Evolutionary conservation across 1,139 yeast genomes (phyloP).

Genomic region (Debaryomycetaceae sp.): DNA sequence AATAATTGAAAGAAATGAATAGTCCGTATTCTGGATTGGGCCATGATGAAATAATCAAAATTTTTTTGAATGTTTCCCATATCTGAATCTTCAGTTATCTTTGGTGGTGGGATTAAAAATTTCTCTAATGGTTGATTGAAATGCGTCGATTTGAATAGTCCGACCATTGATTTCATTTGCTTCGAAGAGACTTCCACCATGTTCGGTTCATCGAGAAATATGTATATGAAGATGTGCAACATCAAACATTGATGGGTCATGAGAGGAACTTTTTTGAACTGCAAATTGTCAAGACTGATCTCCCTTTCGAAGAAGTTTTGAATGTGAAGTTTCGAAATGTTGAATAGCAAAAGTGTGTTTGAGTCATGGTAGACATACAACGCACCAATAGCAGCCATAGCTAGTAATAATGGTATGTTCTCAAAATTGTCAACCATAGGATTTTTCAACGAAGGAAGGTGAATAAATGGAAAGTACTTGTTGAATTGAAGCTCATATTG

Average conservation of each 20-base stretch:
- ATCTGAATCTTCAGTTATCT: slow-evolving; percentile 26
- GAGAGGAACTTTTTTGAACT: slow-evolving; percentile 67
- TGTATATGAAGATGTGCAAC: slow-evolving; percentile 75
- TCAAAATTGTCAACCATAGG: slow-evolving; percentile 52
- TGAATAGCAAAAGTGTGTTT: slow-evolving; percentile 73
- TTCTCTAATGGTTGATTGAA: slow-evolving; percentile 69
- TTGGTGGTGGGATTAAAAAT: slow-evolving; percentile 55
- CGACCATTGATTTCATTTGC: slow-evolving; percentile 74
- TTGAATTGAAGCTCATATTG: slow-evolving; percentile 73
- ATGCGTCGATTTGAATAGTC: slow-evolving; percentile 72
- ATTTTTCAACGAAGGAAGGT: slow-evolving; percentile 62
- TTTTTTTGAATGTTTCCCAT: slow-evolving; percentile 35
- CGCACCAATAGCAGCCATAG: slow-evolving; percentile 90
- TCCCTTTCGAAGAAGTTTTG: slow-evolving; percentile 70
- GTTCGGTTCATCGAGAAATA: slow-evolving; percentile 72
- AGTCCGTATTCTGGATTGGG: slow-evolving; percentile 84
- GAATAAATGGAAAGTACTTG: slow-evolving; percentile 80
- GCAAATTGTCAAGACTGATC: slow-evolving; percentile 41
- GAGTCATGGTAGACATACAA: slow-evolving; percentile 77
- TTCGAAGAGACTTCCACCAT: slow-evolving; percentile 73
- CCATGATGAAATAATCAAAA: slow-evolving; percentile 71
- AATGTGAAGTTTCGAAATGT: slow-evolving; percentile 72
- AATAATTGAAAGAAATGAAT: slow-evolving; percentile 75
- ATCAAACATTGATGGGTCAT: slow-evolving; percentile 88
- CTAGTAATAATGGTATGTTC: slow-evolving; percentile 71